Conservation (phyloP, 2,329 filamentous ascomycete genomes). For the Pseudopyrenochaeta lycopersici region DNA sequence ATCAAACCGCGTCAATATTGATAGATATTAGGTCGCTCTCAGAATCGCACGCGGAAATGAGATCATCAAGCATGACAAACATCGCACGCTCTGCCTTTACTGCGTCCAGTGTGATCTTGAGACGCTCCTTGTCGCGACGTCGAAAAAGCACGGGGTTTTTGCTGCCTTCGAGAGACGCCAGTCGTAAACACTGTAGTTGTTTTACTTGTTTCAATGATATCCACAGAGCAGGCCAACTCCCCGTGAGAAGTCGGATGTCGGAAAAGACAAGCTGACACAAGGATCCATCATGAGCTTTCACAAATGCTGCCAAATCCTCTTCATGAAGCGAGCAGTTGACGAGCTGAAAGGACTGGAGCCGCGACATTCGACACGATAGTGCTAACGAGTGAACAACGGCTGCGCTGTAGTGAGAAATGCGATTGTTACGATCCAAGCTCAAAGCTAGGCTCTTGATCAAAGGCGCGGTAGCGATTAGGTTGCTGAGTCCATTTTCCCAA, state of each 20-base stretch:
- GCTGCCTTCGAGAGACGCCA: conserved; percentile 11
- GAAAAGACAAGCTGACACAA: conserved; percentile 20
- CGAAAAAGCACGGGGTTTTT: not conserved
- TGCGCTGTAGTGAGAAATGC: conserved; percentile 20
- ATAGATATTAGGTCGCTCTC: not conserved
- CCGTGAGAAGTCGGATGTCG: conserved; percentile 18
- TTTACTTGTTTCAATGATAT: conserved; percentile 11
- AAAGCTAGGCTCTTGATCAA: conserved; percentile 26
- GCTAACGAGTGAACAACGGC: conserved; percentile 26
- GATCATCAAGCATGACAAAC: conserved; percentile 14
- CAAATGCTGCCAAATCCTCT: conserved; percentile 21
- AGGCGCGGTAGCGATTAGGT: conserved; percentile 30
- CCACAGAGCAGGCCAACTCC: conserved; percentile 24
- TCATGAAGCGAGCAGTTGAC: conserved; percentile 24
- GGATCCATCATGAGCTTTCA: conserved; percentile 20
- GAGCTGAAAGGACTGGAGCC: conserved; percentile 23
- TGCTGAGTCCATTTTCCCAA: conserved; percentile 30
- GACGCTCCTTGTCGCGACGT: not conserved
- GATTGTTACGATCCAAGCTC: conserved; percentile 23
- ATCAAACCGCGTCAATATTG: not conserved
- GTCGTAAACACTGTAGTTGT: conserved; percentile 9
- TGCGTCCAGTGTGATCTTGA: conserved; percentile 13
- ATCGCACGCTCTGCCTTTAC: conserved; percentile 4
- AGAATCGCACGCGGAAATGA: conserved; percentile 5
- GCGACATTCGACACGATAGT: conserved; percentile 12